phyloP scores from a whole-genome alignment of 2,329 filamentous ascomycete species.

The Venturia nashicola region DNA sequence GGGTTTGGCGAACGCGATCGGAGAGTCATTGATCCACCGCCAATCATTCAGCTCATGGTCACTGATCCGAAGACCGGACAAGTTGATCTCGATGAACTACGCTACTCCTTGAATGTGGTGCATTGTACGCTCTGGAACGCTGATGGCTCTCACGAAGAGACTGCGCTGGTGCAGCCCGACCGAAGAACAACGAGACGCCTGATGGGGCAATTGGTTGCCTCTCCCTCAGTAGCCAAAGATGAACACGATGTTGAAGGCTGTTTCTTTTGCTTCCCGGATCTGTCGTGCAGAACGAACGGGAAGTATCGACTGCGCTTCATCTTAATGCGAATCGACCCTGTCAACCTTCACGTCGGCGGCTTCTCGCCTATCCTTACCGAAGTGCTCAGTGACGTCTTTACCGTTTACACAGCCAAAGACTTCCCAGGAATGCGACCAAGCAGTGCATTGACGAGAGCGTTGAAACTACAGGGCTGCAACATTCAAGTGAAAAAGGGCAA shows the following conservation, averaged over 20 bases:
- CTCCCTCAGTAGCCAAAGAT: slow-evolving; percentile 64
- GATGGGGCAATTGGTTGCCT: slow-evolving; percentile 69
- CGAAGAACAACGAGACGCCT: slow-evolving; percentile 60
- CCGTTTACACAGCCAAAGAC: slow-evolving; percentile 73
- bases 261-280: slow-evolving; percentile 77
- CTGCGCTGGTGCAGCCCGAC: slow-evolving; percentile 55
- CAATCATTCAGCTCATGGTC: slow-evolving; percentile 63
- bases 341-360: slow-evolving; percentile 40
- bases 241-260: slow-evolving; percentile 62
- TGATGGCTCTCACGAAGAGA: slow-evolving; percentile 53
- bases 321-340: slow-evolving; percentile 58
- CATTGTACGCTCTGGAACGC: slow-evolving; percentile 68
- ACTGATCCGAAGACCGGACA: slow-evolving; percentile 41
- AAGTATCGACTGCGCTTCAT: slow-evolving; percentile 64
- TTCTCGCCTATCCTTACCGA: slow-evolving; percentile 37
- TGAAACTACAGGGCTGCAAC: slow-evolving; percentile 70
- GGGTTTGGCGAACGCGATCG: slow-evolving; percentile 75
- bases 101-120: slow-evolving; percentile 56
- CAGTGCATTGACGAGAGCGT: slow-evolving; percentile 57
- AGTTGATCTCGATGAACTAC: slow-evolving; percentile 44
- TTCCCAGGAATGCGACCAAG: slow-evolving; percentile 76
- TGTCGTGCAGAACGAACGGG: slow-evolving; percentile 68
- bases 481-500: slow-evolving; percentile 83
- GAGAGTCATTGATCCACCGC: slow-evolving; percentile 71
- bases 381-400: slow-evolving; percentile 58